Evolutionary conservation across 2,329 filamentous ascomycete genomes (phyloP).

Genomic region (Stagonosporopsis tanaceti): DNA sequence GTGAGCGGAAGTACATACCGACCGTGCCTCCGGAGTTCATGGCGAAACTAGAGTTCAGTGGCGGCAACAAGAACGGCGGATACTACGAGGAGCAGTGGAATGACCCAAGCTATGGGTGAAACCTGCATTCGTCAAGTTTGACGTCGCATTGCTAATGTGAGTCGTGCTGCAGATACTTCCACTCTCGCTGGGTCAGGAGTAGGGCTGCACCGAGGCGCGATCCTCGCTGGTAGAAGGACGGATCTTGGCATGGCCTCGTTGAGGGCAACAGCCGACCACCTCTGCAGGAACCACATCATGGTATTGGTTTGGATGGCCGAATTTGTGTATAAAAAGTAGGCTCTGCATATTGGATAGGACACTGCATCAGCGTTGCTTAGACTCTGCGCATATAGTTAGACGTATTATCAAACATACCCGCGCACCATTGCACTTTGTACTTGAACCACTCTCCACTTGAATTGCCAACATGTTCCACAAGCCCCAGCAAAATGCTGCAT

Average conservation of each 20-base stretch:
- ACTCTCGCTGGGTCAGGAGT: constrained; percentile 5
- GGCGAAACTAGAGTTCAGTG: constrained; percentile 76
- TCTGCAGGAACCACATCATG: not conserved
- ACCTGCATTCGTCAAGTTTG: not conserved
- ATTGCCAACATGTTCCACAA: not conserved
- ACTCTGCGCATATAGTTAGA: not conserved
- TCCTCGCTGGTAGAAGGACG: not conserved
- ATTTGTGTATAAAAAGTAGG: not conserved
- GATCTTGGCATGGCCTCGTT: not conserved
- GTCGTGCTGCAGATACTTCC: constrained; percentile 8
- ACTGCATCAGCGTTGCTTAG: not conserved
- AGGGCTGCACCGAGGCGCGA: not conserved
- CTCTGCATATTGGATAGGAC: constrained; percentile 6
- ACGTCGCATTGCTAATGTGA: not conserved
- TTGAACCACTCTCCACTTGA: no score
- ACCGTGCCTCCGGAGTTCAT: constrained; percentile 94
- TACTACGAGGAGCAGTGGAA: constrained; percentile 47
- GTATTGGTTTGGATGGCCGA: not conserved
- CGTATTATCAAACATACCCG: not conserved
- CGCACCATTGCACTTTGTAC: not conserved
- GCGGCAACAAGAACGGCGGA: constrained; percentile 43
- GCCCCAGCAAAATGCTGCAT: no score
- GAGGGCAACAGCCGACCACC: not conserved
- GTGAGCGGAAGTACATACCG: constrained; percentile 94
- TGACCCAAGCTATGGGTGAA: constrained; percentile 46